These are phyloP conservation scores for Monilinia aucupariae DNA, from an alignment of 2,329 filamentous ascomycete genomes.

Conservation along the genomic window DNA sequence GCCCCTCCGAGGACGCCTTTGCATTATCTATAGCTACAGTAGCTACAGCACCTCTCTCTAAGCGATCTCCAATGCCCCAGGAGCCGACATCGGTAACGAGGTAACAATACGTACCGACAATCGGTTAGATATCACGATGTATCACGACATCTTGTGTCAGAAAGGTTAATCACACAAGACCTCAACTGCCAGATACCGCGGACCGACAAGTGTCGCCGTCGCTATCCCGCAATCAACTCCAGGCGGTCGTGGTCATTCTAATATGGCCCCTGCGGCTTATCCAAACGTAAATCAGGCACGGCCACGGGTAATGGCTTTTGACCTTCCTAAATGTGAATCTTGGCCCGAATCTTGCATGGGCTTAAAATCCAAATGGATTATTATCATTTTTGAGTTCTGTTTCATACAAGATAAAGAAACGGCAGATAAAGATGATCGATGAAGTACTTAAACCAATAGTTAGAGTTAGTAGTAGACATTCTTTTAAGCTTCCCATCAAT, in stretches of 20 bases:
- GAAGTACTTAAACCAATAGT: too few species aligned
- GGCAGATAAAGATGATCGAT: too few species aligned
- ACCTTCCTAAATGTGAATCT: not conserved
- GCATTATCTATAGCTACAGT: not conserved
- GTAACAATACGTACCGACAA: not conserved
- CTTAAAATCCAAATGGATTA: constrained; percentile 1
- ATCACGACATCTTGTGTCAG: not conserved
- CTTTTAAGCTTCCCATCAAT: not conserved
- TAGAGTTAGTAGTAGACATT: too few species aligned
- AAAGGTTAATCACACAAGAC: not conserved
- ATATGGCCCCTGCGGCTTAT: not conserved
- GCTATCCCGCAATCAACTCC: not conserved
- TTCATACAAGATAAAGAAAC: too few species aligned
- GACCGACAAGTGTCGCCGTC: not conserved
- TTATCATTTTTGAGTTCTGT: too few species aligned
- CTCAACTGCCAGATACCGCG: not conserved
- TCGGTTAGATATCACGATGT: not conserved
- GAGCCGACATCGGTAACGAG: too few species aligned
- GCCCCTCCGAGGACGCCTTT: not conserved
- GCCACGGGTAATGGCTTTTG: not conserved
- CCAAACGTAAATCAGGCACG: not conserved
- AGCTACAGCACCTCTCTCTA: not conserved
- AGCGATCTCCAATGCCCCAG: not conserved
- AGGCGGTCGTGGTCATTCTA: not conserved
- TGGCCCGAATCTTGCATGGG: not conserved